Conservation (phyloP, 2,329 filamentous ascomycete species). For the Aspergillus carbonarius region DNA sequence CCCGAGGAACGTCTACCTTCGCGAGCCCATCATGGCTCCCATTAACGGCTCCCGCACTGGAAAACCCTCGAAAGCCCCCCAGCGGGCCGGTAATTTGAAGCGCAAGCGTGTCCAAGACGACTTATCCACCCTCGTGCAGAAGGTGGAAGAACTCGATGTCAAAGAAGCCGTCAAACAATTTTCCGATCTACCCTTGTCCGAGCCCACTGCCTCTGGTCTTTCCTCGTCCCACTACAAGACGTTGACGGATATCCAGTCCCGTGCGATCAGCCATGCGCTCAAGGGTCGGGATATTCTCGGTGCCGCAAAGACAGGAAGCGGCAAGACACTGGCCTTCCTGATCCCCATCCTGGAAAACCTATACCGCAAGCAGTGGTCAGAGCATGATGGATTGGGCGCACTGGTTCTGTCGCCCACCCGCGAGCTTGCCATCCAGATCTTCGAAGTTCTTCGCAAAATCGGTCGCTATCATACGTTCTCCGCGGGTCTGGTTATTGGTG, state of each 20-base stretch:
- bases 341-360: slow-evolving; percentile 90
- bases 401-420: slow-evolving; percentile 92
- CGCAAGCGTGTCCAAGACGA: slow-evolving; percentile 49
- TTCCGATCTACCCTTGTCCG: slow-evolving; percentile 79
- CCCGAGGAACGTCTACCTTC: not conserved
- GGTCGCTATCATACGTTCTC: slow-evolving; percentile 88
- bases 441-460: slow-evolving; percentile 87
- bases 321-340: slow-evolving; percentile 92
- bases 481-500: slow-evolving; percentile 88
- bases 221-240: slow-evolving; percentile 84
- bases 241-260: slow-evolving; percentile 86
- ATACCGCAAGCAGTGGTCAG: slow-evolving; percentile 84
- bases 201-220: slow-evolving; percentile 74
- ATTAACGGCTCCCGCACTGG: slow-evolving; percentile 26
- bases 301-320: slow-evolving; percentile 91
- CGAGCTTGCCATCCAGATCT: slow-evolving; percentile 95
- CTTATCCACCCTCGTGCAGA: slow-evolving; percentile 41
- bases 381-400: slow-evolving; percentile 86
- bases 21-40: slow-evolving; percentile 34
- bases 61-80: slow-evolving; percentile 30
- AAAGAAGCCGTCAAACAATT: slow-evolving; percentile 64
- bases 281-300: slow-evolving; percentile 86
- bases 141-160: slow-evolving; percentile 47
- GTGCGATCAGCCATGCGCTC: slow-evolving; percentile 82
- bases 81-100: slow-evolving; percentile 39